A percentile compares a stretch with the other conserved stretches of the same genome.
Evolutionary conservation across 2,329 filamentous ascomycete species (phyloP).

Genomic region (Trichoderma sp.): DNA sequence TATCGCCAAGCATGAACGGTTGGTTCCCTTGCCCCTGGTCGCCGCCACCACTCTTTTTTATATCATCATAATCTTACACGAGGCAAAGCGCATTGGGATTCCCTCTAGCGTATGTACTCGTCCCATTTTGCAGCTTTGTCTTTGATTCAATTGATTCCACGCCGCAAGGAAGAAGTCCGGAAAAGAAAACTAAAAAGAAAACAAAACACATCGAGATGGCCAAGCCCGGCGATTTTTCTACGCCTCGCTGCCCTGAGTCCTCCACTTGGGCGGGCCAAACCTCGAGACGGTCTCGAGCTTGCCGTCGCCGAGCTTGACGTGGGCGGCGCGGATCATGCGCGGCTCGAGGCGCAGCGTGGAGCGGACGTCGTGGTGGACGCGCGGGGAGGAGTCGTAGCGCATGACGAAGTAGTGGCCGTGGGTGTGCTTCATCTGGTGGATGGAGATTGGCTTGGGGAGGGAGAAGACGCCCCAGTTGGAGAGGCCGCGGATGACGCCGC

Average conservation of each 20-base stretch:
- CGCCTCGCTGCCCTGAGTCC: slow-evolving; percentile 34
- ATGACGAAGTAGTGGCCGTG: slow-evolving; percentile 96
- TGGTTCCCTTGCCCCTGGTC: not conserved
- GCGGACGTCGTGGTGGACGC: slow-evolving; percentile 71
- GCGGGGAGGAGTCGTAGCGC: slow-evolving; percentile 80
- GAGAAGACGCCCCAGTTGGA: slow-evolving; percentile 94
- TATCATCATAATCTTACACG: slow-evolving; percentile 15
- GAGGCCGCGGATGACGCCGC: slow-evolving; percentile 87
- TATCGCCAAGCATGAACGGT: not conserved
- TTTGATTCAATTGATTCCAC: not conserved
- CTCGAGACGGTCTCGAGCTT: slow-evolving; percentile 50
- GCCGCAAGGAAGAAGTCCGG: not conserved
- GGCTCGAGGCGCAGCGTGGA: slow-evolving; percentile 80
- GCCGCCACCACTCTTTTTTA: not conserved
- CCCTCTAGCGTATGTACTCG: not conserved
- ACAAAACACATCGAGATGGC: not conserved
- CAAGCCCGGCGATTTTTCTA: slow-evolving; percentile 10
- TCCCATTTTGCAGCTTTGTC: not conserved
- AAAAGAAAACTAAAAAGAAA: not conserved
- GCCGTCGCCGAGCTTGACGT: slow-evolving; percentile 77
- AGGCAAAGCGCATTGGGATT: not conserved
- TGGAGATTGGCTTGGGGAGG: slow-evolving; percentile 74
- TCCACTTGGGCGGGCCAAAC: slow-evolving; percentile 52
- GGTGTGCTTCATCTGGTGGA: slow-evolving; percentile 78
- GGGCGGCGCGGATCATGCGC: slow-evolving; percentile 79